Base-by-base conservation (phyloP, 805 yeast species). In the Nematodospora valgi region DNA sequence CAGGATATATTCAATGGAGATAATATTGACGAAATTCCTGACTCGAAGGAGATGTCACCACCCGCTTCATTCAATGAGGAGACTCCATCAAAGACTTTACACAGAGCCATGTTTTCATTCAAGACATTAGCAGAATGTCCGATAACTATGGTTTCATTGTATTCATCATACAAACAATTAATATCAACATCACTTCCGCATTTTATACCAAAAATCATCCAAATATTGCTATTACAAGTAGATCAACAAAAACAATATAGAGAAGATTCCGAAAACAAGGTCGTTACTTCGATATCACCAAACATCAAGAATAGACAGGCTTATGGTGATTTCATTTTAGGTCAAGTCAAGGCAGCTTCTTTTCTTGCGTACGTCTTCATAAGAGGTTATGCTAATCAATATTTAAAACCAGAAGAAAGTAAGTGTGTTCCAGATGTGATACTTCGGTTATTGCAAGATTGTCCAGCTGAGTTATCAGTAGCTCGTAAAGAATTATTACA, bases 101-200 rank as follows among this genome's bases (percentile, higher is more conserved):
- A 73, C 28, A 75, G 73, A 42, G 82, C 96, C 4, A 74, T 86
- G 74, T 70, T 58, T 45, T 88, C 97, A 1, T 91, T 93, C 70
- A 89, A 88, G 54, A 86, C 91, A 10, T 72, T 93, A 40, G 86
- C 96, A 0, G 99, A 93, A 57, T 89, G 98, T 54, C 99, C 99
- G 7, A 91, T 93, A 25, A 88, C 96, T 4, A 84, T 93, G 81
- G 98, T 93, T 3, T 79, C 96, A 6, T 67, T 94, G 34, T 87
- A 86, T 49, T 85, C 96, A 1, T 80, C 95, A 0, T 88, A 89
- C 62, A 86, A 88, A 53, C 78, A 77, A 23, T 61, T 87, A 34
- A 85, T 84, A 1, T 75, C 76, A 30, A 64, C 83, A 0, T 78
- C 91, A 3, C 68, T 93, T 21, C 86, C 89, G 2, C 66, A 62